These are phyloP conservation scores for Lasiosphaeris hirsuta DNA, from an alignment of 495 filamentous ascomycete species.

Conservation along the genomic window DNA sequence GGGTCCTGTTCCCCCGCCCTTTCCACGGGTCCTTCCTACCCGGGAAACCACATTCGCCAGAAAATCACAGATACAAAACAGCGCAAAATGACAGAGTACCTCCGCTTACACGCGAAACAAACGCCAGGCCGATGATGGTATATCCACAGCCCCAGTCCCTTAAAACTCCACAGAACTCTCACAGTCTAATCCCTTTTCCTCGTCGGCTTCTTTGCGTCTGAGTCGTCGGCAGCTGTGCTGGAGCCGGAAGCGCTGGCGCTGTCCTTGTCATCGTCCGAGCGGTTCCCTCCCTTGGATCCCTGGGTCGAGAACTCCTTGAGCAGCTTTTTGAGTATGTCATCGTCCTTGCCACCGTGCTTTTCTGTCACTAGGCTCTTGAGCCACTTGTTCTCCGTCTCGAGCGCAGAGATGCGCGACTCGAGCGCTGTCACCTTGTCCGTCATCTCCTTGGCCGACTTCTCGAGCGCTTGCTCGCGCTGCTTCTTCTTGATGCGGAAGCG, in stretches of 20 bases:
- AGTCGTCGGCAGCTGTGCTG: conserved; percentile 12
- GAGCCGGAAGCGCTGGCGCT: conserved; percentile 10
- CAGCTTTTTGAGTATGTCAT: conserved; percentile 40
- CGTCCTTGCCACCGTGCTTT: conserved; percentile 67
- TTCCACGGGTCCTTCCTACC: neutral
- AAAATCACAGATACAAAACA: neutral
- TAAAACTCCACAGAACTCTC: conserved; percentile 4
- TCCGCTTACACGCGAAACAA: conserved; percentile 6
- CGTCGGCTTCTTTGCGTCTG: conserved; percentile 3
- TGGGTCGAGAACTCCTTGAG: conserved; percentile 38
- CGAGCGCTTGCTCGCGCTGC: conserved; percentile 91
- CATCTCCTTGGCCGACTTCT: conserved; percentile 86
- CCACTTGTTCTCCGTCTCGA: conserved; percentile 97
- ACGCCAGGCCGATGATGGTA: conserved; percentile 18
- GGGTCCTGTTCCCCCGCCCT: conserved; percentile 1
- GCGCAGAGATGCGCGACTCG: conserved; percentile 75
- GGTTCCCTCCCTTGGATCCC: conserved; percentile 4
- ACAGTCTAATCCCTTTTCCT: conserved; percentile 15
- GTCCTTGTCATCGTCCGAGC: conserved; percentile 6
- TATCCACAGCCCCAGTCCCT: conserved; percentile 9
- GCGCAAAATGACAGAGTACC: neutral
- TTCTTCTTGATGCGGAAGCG: conserved; percentile 99
- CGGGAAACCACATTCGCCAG: conserved; percentile 1
- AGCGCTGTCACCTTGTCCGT: conserved; percentile 75
- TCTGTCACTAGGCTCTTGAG: conserved; percentile 89